A percentile compares a stretch with the other conserved stretches of the same genome.
These are phyloP conservation scores for Globisporangium sylvaticum DNA, from an alignment of 352 stramenopile species.

Conservation along the genomic window DNA sequence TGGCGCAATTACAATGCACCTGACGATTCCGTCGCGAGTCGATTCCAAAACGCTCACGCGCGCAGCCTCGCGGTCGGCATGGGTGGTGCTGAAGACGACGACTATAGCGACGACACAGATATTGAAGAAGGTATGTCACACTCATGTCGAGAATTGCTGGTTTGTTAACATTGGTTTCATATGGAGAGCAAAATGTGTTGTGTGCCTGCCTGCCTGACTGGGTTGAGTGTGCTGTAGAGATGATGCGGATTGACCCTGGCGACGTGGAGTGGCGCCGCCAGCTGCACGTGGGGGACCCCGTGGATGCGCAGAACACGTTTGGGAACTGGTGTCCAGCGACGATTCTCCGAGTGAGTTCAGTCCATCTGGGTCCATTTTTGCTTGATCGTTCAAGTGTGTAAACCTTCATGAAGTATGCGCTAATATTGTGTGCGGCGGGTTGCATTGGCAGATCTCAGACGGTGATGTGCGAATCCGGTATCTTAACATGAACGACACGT, in stretches of 20 bases:
- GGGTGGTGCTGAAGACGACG: background rate
- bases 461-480: conserved; percentile 66
- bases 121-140: conserved; percentile 59
- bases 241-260: conserved; percentile 73
- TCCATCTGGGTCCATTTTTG: too few relatives aligned
- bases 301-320: conserved; percentile 82
- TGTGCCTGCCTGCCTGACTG: background rate
- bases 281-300: conserved; percentile 51
- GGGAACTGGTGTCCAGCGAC: conserved; percentile 79
- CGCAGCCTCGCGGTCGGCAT: background rate
- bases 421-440: background rate
- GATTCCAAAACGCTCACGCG: background rate
- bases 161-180: background rate
- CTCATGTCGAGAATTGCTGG: background rate
- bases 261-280: conserved; percentile 72
- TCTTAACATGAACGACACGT: conserved; percentile 81
- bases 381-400: too few relatives aligned
- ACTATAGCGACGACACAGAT: conserved; percentile 59
- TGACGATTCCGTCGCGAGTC: conserved; percentile 1
- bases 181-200: background rate
- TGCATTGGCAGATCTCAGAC: conserved; percentile 37
- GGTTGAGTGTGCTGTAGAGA: conserved; percentile 38
- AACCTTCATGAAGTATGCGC: too few relatives aligned
- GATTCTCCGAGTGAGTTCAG: conserved; percentile 40
- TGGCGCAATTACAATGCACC: conserved; percentile 5